Base-by-base conservation (phyloP, 139 green algal genomes). In the Pycnococcus provasolii region DNA sequence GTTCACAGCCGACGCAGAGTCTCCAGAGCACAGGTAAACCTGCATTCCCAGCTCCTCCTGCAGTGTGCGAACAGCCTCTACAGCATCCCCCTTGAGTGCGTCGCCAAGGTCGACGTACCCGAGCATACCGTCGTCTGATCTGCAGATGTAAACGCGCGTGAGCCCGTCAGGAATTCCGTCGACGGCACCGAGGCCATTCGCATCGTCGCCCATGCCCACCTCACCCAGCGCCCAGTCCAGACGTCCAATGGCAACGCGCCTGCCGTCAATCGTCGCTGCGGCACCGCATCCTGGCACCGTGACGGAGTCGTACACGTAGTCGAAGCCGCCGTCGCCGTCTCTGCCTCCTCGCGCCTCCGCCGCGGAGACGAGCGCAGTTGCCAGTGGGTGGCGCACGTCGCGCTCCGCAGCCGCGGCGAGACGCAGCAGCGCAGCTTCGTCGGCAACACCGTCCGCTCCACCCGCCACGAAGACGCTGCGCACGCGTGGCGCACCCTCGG, bases 361-460 rank as follows among this genome's bases (percentile, higher is more conserved):
- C 26, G 26, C 26, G 26, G 26, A 26, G 26, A 26, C 26, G 1
- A 96, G 65, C 0, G 90, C 90, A 8, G 81, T 77, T 6, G 90
- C 90, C 47, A 96, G 67, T 1, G 90, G 90, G 77, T 96, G 90
- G 1, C 79, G 68, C 0, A 87, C 91, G 42, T 60, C 65, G 1
- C 67, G 60, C 77, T 96, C 90, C 4, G 86, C 82, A 13, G 81
- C 83, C n/a, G 90, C 90, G 6, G 88, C 86, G 63, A 88, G 26
- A 39, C 26, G 48, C 74, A 95, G 70, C 71, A 89, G 66, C 63
- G 74, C 79, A 53, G 7, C 63, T 2, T 50, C 42, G 15, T 76
- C 72, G 0, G 45, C 2, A 51, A 26, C 26, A 26, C 26, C 26
- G 26, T 26, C 26, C 64, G 5, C 8, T n/a, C 37, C 60, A 40